Evolutionary conservation across 208 protist genomes (phyloP).

Genomic region (Crithidia thermophila): DNA sequence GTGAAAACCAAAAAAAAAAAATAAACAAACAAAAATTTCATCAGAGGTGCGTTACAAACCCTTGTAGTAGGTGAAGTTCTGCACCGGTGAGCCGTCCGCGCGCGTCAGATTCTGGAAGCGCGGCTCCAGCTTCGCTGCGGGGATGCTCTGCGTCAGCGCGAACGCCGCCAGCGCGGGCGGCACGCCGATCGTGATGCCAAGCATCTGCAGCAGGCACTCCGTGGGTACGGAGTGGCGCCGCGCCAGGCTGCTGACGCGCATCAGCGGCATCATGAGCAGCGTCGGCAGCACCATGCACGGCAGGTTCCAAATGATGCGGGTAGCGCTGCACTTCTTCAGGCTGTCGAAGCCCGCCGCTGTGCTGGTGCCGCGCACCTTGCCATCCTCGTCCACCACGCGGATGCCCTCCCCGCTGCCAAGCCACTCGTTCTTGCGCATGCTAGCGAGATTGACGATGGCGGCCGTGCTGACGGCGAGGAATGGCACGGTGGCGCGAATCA

Average conservation of each 20-base stretch:
- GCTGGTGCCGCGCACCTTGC: slow-evolving; percentile 69
- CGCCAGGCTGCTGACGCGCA: slow-evolving; percentile 32
- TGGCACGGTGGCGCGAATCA: slow-evolving; percentile 85
- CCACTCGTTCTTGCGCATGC: slow-evolving; percentile 92
- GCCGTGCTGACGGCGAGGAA: slow-evolving; percentile 81
- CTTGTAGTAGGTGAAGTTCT: slow-evolving; percentile 83
- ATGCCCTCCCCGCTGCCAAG: slow-evolving; percentile 77
- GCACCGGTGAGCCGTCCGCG: slow-evolving; percentile 65
- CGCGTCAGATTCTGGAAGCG: slow-evolving; percentile 67
- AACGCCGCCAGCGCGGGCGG: slow-evolving; percentile 75
- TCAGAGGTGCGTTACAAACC: slow-evolving; percentile 70
- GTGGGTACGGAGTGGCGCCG: slow-evolving; percentile 36
- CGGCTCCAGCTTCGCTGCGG: slow-evolving; percentile 54
- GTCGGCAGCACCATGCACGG: slow-evolving; percentile 90
- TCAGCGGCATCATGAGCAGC: slow-evolving; percentile 76
- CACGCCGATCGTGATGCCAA: slow-evolving; percentile 69
- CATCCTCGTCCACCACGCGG: slow-evolving; percentile 87
- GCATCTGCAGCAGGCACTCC: slow-evolving; percentile 69
- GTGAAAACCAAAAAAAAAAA: background rate
- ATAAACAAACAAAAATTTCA: background rate
- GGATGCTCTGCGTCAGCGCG: slow-evolving; percentile 60
- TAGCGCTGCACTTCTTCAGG: slow-evolving; percentile 76
- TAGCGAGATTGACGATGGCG: slow-evolving; percentile 85
- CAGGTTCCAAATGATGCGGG: slow-evolving; percentile 82
- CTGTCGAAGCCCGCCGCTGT: slow-evolving; percentile 76